Evolutionary conservation across 2,329 filamentous ascomycete genomes (phyloP).

Genomic region (Penicillium brevicompactum): DNA sequence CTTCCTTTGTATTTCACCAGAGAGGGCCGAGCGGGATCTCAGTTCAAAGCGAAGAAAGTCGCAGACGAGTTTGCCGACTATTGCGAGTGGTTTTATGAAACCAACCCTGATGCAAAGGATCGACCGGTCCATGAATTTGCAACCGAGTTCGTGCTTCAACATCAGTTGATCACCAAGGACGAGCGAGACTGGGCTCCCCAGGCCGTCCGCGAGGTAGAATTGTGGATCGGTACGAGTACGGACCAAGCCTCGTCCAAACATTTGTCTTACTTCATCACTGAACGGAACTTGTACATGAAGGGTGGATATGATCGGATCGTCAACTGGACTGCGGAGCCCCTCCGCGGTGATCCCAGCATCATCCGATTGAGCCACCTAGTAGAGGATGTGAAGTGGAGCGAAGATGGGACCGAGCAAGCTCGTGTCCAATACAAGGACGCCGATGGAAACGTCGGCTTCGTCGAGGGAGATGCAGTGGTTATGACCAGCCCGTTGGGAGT

Average conservation of each 20-base stretch:
- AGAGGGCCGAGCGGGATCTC: slow-evolving; percentile 45
- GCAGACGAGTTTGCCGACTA: slow-evolving; percentile 50
- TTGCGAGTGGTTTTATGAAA: slow-evolving; percentile 44
- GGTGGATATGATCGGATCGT: slow-evolving; percentile 49
- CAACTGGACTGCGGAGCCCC: slow-evolving; percentile 43
- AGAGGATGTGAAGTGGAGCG: slow-evolving; percentile 42
- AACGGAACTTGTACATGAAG: slow-evolving; percentile 50
- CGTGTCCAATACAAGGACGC: slow-evolving; percentile 16
- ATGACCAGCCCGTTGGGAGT: slow-evolving; percentile 45
- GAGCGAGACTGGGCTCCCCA: slow-evolving; percentile 49
- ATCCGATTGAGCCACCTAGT: slow-evolving; percentile 44
- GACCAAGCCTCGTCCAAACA: slow-evolving; percentile 47
- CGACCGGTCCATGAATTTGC: slow-evolving; percentile 44
- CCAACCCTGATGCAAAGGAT: slow-evolving; percentile 45
- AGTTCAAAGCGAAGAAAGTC: slow-evolving; percentile 52
- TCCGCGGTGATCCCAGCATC: slow-evolving; percentile 35
- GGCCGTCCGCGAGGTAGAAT: slow-evolving; percentile 46
- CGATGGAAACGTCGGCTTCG: slow-evolving; percentile 26
- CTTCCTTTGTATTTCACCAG: slow-evolving; percentile 46
- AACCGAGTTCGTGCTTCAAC: slow-evolving; percentile 43
- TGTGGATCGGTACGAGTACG: slow-evolving; percentile 47
- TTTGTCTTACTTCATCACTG: slow-evolving; percentile 47
- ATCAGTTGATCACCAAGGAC: slow-evolving; percentile 45
- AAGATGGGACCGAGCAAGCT: slow-evolving; percentile 18
- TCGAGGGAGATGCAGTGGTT: slow-evolving; percentile 43